Evolutionary conservation across 2,329 filamentous ascomycete species (phyloP).

Genomic region (Aureobasidium sp.): DNA sequence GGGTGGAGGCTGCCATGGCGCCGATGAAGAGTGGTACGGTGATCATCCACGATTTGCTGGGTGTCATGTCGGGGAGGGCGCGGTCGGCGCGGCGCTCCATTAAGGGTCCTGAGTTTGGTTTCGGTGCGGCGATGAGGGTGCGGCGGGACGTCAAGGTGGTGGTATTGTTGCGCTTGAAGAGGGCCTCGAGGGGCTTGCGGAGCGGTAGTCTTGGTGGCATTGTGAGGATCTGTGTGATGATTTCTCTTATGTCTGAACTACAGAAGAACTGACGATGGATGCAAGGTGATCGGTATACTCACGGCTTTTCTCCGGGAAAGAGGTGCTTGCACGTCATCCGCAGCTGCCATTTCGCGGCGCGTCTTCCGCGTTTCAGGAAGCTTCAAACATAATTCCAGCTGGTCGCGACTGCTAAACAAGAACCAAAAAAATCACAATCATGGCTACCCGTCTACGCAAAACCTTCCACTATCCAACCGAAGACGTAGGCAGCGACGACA

Average conservation of each 20-base stretch:
- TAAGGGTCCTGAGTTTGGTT: slow-evolving; percentile 42
- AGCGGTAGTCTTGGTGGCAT: slow-evolving; percentile 10
- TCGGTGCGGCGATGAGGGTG: slow-evolving; percentile 42
- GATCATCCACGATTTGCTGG: slow-evolving; percentile 34
- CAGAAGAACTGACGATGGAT: background rate
- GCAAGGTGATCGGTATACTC: background rate
- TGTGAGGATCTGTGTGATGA: background rate
- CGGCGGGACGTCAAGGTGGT: slow-evolving; percentile 20
- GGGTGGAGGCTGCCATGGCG: slow-evolving; percentile 59
- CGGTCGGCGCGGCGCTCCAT: slow-evolving; percentile 45
- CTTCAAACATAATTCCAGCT: background rate
- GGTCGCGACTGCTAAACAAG: background rate
- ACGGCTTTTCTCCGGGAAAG: background rate
- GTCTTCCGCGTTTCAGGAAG: background rate
- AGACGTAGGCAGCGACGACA: slow-evolving; percentile 43
- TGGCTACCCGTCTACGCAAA: slow-evolving; percentile 60
- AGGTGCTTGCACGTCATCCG: background rate
- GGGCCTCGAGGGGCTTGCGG: background rate
- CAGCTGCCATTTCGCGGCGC: background rate
- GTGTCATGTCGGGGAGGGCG: slow-evolving; percentile 38
- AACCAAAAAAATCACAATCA: slow-evolving; percentile 16
- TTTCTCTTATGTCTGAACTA: background rate
- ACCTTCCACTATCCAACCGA: slow-evolving; percentile 69
- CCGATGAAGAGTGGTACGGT: slow-evolving; percentile 74
- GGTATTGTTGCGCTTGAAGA: slow-evolving; percentile 10